Evolutionary conservation across 164 flowering plant species (phyloP).

Genomic region (Macadamia tetraphylla): DNA sequence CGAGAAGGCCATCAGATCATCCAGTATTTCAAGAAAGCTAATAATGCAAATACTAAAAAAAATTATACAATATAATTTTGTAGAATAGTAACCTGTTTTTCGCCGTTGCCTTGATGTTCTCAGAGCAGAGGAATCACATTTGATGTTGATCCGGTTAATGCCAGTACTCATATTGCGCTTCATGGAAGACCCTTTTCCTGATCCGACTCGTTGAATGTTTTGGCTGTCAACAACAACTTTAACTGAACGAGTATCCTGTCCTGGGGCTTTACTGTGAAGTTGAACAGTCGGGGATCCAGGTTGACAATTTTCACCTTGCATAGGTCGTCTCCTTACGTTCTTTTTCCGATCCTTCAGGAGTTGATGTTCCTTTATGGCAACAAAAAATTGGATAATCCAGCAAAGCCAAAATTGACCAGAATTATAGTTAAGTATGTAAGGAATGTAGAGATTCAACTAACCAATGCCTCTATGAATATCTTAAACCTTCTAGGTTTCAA

Average conservation of each 20-base stretch:
- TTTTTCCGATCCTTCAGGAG: conserved; percentile 88
- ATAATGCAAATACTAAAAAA: too few relatives aligned
- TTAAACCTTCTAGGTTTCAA: conserved; percentile 93
- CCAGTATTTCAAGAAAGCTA: too few relatives aligned
- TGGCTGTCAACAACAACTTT: conserved; percentile 66
- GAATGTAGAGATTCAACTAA: conserved; percentile 32
- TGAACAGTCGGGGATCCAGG: conserved; percentile 31
- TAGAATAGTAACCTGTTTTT: conserved; percentile 42
- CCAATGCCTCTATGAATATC: conserved; percentile 85
- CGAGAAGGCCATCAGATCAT: background rate
- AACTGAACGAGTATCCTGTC: conserved; percentile 45
- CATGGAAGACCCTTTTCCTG: conserved; percentile 52
- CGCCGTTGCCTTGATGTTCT: conserved; percentile 59
- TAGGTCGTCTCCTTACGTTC: conserved; percentile 48
- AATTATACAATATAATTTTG: too few relatives aligned
- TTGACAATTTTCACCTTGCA: conserved; percentile 45
- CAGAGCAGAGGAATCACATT: conserved; percentile 39
- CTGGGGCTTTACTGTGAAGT: conserved; percentile 44
- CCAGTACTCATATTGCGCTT: conserved; percentile 51
- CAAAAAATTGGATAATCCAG: conserved; percentile 20
- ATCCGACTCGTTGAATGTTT: conserved; percentile 53
- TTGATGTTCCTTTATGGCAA: conserved; percentile 77
- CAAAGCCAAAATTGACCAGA: conserved; percentile 2
- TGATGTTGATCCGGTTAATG: conserved; percentile 37
- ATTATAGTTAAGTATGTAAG: background rate